Evolutionary conservation across 208 protist genomes (phyloP).

Genomic region (Acanthamoeba sp.): DNA sequence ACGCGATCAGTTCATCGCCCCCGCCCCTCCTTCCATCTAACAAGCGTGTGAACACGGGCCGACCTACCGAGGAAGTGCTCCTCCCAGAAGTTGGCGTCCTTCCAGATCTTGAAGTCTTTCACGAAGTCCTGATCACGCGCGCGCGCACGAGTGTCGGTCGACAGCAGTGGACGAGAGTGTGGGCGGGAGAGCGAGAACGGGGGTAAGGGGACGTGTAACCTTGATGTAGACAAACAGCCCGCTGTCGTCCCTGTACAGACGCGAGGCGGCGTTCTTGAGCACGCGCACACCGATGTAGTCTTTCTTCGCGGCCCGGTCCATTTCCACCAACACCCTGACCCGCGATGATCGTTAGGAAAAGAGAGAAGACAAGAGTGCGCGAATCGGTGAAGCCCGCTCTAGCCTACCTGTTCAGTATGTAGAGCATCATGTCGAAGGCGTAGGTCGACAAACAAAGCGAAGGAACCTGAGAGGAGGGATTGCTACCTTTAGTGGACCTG

Average conservation of each 20-base stretch:
- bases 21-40: too few relatives aligned
- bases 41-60: too few relatives aligned
- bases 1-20: too few relatives aligned
- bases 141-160: not conserved
- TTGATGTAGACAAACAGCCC: slow-evolving; percentile 69
- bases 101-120: slow-evolving; percentile 69
- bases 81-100: slow-evolving; percentile 57
- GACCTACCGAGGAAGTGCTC: slow-evolving; percentile 61
- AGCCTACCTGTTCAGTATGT: slow-evolving; percentile 31
- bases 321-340: slow-evolving; percentile 60
- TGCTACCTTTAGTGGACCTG: too few relatives aligned
- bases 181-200: not conserved
- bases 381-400: too few relatives aligned
- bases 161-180: not conserved
- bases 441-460: slow-evolving; percentile 58
- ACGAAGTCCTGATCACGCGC: slow-evolving; percentile 35
- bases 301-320: slow-evolving; percentile 3
- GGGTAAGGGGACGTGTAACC: not conserved
- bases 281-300: slow-evolving; percentile 62
- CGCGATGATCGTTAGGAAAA: too few relatives aligned
- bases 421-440: slow-evolving; percentile 74
- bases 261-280: slow-evolving; percentile 43
- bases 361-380: too few relatives aligned
- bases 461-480: slow-evolving; percentile 7
- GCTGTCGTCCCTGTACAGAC: slow-evolving; percentile 61